phyloP scores from a whole-genome alignment of 2,329 filamentous ascomycete species.

The Acrodontium crateriforme region DNA sequence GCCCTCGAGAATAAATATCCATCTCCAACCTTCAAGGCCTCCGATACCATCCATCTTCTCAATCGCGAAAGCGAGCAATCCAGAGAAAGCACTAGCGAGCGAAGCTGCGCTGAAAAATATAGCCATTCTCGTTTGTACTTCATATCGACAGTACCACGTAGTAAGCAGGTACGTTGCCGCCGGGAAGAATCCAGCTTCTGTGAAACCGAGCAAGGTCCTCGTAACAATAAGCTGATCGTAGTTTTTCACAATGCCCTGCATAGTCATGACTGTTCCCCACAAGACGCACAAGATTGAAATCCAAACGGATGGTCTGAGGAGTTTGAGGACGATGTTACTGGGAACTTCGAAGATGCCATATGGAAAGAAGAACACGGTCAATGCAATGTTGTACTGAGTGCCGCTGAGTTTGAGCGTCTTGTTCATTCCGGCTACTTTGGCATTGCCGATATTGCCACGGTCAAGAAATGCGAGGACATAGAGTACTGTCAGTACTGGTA shows the following conservation, averaged over 20 bases:
- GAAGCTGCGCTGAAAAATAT: neutral
- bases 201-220: neutral
- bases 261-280: neutral
- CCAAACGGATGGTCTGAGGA: neutral
- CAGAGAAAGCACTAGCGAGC: neutral
- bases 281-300: neutral
- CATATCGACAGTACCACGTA: neutral
- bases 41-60: neutral
- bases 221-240: neutral
- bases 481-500: no score
- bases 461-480: no score
- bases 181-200: neutral
- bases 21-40: neutral
- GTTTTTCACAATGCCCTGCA: neutral
- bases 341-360: neutral
- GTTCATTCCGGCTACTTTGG: conserved; percentile 14
- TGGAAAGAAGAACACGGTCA: neutral
- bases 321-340: neutral
- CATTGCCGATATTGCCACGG: conserved; percentile 14
- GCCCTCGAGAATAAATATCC: neutral
- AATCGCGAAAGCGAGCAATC: neutral
- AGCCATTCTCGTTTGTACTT: neutral
- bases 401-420: neutral
- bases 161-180: neutral
- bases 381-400: neutral